phyloP scores from a whole-genome alignment of 2,329 filamentous ascomycete genomes.

The Neospermospora avenae region DNA sequence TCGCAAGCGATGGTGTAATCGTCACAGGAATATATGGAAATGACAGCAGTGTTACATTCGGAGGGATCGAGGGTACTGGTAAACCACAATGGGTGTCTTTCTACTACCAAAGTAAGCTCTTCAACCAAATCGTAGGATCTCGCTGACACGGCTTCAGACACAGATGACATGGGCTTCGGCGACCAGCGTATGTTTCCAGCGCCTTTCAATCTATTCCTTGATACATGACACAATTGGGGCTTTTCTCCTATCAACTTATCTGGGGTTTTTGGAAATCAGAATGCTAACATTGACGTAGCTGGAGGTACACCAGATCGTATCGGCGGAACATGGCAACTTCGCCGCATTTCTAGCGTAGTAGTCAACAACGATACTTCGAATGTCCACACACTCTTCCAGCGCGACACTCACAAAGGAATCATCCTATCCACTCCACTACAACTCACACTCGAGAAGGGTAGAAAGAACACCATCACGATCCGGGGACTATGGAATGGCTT shows the following conservation, averaged over 20 bases:
- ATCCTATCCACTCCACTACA: slow-evolving; percentile 55
- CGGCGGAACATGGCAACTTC: slow-evolving; percentile 55
- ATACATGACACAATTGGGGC: too few species aligned
- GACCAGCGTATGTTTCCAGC: slow-evolving; percentile 11
- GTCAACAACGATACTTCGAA: slow-evolving; percentile 51
- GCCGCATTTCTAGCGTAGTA: slow-evolving; percentile 57
- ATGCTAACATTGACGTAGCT: slow-evolving; percentile 30
- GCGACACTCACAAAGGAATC: slow-evolving; percentile 57
- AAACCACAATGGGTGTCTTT: slow-evolving; percentile 15
- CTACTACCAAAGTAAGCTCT: slow-evolving; percentile 9
- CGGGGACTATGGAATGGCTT: slow-evolving; percentile 55
- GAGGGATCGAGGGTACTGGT: slow-evolving; percentile 9
- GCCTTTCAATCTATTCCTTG: not conserved
- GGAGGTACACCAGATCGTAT: slow-evolving; percentile 57
- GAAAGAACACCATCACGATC: slow-evolving; percentile 51
- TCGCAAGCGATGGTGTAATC: slow-evolving; percentile 10
- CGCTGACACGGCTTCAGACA: not conserved
- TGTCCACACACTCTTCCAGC: slow-evolving; percentile 49
- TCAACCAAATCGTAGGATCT: not conserved
- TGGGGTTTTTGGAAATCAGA: too few species aligned
- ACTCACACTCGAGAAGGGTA: slow-evolving; percentile 50
- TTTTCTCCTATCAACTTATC: too few species aligned
- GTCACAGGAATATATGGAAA: slow-evolving; percentile 12
- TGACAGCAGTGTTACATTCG: slow-evolving; percentile 12
- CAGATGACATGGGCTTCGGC: slow-evolving; percentile 10